Percentiles rank a stretch among this genome's conserved stretches.
These are phyloP conservation scores for Yamadazyma olivae DNA, from an alignment of 805 yeast species.

Conservation along the genomic window DNA sequence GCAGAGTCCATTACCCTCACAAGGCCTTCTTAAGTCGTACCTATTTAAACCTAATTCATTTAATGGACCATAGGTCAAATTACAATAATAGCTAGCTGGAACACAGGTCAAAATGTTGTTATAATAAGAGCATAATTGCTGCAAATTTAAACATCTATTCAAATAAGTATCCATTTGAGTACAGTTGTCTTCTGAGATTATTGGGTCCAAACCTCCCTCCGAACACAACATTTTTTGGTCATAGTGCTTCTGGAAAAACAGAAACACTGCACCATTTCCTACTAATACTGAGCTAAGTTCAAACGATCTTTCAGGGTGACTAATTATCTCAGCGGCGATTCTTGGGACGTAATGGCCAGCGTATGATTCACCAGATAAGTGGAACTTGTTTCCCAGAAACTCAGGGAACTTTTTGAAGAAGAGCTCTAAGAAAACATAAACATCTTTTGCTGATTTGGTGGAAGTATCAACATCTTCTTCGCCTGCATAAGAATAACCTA, in stretches of 20 bases:
- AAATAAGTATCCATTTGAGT: slow-evolving; percentile 19
- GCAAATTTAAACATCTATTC: slow-evolving; percentile 3
- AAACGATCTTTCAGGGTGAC: slow-evolving; percentile 32
- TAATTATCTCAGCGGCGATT: slow-evolving; percentile 36
- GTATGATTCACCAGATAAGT: slow-evolving; percentile 39
- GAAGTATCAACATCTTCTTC: slow-evolving; percentile 19
- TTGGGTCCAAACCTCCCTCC: slow-evolving; percentile 30
- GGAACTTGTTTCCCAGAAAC: slow-evolving; percentile 20
- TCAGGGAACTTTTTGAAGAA: slow-evolving; percentile 29
- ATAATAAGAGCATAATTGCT: background rate
- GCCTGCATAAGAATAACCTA: slow-evolving; percentile 21
- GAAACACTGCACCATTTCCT: slow-evolving; percentile 89
- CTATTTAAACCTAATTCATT: slow-evolving; percentile 4
- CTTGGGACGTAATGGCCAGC: slow-evolving; percentile 45
- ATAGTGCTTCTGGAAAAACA: slow-evolving; percentile 64
- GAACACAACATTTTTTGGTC: slow-evolving; percentile 90
- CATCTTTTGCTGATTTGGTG: slow-evolving; percentile 23
- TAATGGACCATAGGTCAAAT: slow-evolving; percentile 5
- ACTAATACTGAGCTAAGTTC: slow-evolving; percentile 76
- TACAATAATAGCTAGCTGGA: slow-evolving; percentile 8
- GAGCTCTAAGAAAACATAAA: slow-evolving; percentile 26
- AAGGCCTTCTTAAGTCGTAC: slow-evolving; percentile 11
- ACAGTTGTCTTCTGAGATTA: slow-evolving; percentile 23
- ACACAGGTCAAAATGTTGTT: slow-evolving; percentile 5
- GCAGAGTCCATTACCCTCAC: slow-evolving; percentile 26